Base-by-base conservation (phyloP, 2,329 filamentous ascomycete species). In the Sclerotinia borealis region DNA sequence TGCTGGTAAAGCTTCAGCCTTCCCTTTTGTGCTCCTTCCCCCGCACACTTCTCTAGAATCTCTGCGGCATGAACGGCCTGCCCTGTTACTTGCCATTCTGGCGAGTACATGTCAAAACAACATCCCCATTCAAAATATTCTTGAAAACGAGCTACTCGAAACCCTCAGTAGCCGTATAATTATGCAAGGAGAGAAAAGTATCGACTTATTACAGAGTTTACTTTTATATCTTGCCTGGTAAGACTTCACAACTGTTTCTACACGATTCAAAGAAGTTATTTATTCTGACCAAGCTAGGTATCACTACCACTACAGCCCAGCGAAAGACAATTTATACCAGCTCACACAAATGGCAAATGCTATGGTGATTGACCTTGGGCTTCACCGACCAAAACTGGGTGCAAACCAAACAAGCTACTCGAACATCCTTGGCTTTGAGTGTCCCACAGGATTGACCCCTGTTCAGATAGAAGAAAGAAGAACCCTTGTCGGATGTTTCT, bases 181-280 rank as follows among this genome's bases (percentile, higher is more conserved):
- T 0, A 77, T 83, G 0, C 78, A 80, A 3, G 83, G 83, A 0
- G 83, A 87, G 74, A 79, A 82, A 63, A 83, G 77, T 15, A 64
- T 86, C 27, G 83, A 87, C 67, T 68, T 86, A 19, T 71, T 87
- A 1, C 81, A 85, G 66, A 83, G 83, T 3, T 72, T 86, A 25
- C 73, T 86, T 31, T 78, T 86, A 7, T 86, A 86, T 65, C 79
- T 81, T 56, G 76, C 79, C 22, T 87, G 84, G 84, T 86, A 72
- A 67, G 9, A 29, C 17, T 10, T 25, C n/a, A 27, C 25, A 36
- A 17, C 17, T 39, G 3, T 43, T 13, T 13, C 9, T 29, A n/a
- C 11, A 4, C n/a, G n/a, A n/a, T 5, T n/a, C 10, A 19, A 17
- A 54, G 6, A 54, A 39, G 36, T 10, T 4, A 50, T 27, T 63